Conservation (phyloP, 78 protist genomes). For the Dictyostelium capitatum region DNA sequence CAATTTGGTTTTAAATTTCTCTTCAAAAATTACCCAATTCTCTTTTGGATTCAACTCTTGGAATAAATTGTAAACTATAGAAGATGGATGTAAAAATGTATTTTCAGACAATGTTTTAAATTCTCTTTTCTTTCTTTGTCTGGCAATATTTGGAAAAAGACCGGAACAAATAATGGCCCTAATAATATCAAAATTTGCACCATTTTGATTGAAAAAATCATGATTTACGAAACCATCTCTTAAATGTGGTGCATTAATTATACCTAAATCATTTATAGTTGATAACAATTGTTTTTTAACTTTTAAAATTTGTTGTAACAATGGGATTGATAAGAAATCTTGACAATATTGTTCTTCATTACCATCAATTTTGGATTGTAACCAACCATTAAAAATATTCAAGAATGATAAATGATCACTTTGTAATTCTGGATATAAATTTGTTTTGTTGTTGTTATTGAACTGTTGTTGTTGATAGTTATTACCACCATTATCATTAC, state of each 20-base stretch:
- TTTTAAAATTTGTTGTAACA: constrained; percentile 16
- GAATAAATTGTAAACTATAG: constrained; percentile 8
- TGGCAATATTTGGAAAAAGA: constrained; percentile 89
- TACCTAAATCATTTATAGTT: constrained; percentile 17
- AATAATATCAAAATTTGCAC: constrained; percentile 29
- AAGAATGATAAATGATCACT: constrained; percentile 43
- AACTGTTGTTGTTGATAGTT: background rate
- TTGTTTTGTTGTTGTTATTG: background rate
- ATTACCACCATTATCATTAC: background rate
- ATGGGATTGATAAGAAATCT: constrained; percentile 4
- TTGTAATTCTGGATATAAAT: constrained; percentile 11
- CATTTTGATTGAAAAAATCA: constrained; percentile 3
- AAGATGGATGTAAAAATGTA: constrained; percentile 48
- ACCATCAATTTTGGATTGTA: background rate
- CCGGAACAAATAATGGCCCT: constrained; percentile 86
- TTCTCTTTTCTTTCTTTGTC: constrained; percentile 31
- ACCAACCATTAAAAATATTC: constrained; percentile 18
- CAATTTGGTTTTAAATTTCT: constrained; percentile 29
- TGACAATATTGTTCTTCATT: constrained; percentile 18
- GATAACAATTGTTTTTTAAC: constrained; percentile 24
- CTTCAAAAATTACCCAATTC: constrained; percentile 42
- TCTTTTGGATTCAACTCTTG: constrained; percentile 20
- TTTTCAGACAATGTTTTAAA: constrained; percentile 16
- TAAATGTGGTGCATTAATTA: background rate
- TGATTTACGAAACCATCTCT: background rate